A percentile compares a stretch with the other conserved stretches of the same genome.
Conservation (phyloP, 2,329 filamentous ascomycete species). For the Fusarium sp. region DNA sequence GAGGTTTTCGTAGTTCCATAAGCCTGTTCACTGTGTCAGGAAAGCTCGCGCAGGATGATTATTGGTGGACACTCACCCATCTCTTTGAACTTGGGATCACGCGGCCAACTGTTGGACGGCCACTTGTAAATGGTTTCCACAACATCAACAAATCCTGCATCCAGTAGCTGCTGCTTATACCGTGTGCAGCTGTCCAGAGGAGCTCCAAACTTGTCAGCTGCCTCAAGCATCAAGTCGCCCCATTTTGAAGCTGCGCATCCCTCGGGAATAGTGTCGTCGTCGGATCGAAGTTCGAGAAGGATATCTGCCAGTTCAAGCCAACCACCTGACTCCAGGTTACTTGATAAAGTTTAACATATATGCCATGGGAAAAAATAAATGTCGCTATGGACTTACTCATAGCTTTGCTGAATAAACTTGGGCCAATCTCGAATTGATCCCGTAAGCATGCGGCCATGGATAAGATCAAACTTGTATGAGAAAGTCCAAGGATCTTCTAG, state of each 20-base stretch:
- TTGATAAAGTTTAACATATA: background rate
- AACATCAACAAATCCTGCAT: constrained; percentile 67
- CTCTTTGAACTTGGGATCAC: constrained; percentile 63
- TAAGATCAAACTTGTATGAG: constrained; percentile 55
- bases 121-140: constrained; percentile 61
- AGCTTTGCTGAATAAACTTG: constrained; percentile 54
- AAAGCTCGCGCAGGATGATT: fast-evolving
- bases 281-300: constrained; percentile 54
- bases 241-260: constrained; percentile 48
- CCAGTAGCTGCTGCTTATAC: constrained; percentile 56
- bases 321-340: constrained; percentile 57
- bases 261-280: constrained; percentile 55
- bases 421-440: constrained; percentile 54
- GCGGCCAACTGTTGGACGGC: constrained; percentile 65
- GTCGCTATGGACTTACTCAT: constrained; percentile 29
- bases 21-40: constrained; percentile 49
- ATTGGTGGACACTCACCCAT: constrained; percentile 52
- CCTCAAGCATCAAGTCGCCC: constrained; percentile 49
- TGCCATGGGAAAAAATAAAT: fast-evolving
- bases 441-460: constrained; percentile 56
- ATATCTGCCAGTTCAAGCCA: constrained; percentile 60
- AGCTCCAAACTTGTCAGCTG: constrained; percentile 49
- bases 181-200: constrained; percentile 47
- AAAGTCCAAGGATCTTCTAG: constrained; percentile 57
- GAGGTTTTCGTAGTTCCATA: constrained; percentile 53